Percentiles rank a stretch among this genome's conserved stretches.
These are phyloP conservation scores for Penicillium digitatum DNA, from an alignment of 2,329 filamentous ascomycete species.

Conservation along the genomic window DNA sequence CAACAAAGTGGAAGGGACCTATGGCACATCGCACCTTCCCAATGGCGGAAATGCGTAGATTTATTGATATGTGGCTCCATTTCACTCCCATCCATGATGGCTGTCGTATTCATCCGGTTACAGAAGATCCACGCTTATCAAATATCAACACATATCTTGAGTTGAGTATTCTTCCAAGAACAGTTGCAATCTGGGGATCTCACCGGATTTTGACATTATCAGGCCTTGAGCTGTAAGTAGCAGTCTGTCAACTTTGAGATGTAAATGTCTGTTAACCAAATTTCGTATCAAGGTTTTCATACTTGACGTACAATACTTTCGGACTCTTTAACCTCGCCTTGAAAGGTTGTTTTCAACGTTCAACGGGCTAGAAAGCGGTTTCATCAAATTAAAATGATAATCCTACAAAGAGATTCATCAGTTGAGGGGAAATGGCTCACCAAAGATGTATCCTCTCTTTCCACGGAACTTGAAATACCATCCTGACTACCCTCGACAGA, in stretches of 20 bases:
- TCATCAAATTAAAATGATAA: not conserved
- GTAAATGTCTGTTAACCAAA: not conserved
- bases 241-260: not conserved
- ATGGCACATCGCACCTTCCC: not conserved
- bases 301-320: not conserved
- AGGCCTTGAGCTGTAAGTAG: not conserved
- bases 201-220: not conserved
- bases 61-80: not conserved
- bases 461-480: not conserved
- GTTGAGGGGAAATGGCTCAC: conserved; percentile 3
- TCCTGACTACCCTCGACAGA: conserved; percentile 50
- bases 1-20: not conserved
- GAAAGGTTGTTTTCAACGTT: not conserved
- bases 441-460: conserved; percentile 13
- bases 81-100: not conserved
- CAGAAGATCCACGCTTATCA: not conserved
- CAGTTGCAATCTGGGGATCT: not conserved
- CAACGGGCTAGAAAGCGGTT: not conserved
- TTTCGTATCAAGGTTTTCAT: not conserved
- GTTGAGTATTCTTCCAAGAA: not conserved
- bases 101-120: not conserved
- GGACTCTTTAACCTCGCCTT: too few species aligned
- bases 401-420: not conserved
- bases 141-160: not conserved
- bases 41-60: not conserved